Evolutionary conservation across 305 asterid genomes (phyloP), one percentile per base, ranked within the genome.

Genomic region (Solanum hybrid): DNA sequence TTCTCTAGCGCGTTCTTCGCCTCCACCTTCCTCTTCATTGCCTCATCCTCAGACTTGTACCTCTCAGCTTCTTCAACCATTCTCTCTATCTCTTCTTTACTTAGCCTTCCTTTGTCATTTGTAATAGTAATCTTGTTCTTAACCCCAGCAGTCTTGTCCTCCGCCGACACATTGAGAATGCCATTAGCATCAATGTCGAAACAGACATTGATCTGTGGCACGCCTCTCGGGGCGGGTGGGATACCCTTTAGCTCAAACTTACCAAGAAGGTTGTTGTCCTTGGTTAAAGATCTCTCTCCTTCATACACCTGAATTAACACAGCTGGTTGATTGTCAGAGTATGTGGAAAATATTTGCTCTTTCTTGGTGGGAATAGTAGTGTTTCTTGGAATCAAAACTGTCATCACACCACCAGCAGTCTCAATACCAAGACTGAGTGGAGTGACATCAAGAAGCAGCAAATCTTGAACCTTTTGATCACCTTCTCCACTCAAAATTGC

Each of bases 371-470:
- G 95, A 69, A 95, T 93, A 3, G 95, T 93, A 33, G 94, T 93
- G 92, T 93, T 93, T n/a, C 96, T 93, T 11, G 69, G 69, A 57
- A 57, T 57, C 69, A 57, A 57, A 0, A 57, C 69, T 10, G 94
- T 92, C 95, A 95, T 94, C 1, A 95, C 96, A 11, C 97, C 95
- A 24, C 95, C 95, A 4, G 94, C 94, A 8, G 95, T 94, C 71
- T 94, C 95, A 10, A 93, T 26, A 0, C 95, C 95, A 28, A 92
- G 93, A 69, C 94, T 94, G 33, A 95, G 92, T 26, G 95, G 95
- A 0, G 94, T 92, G 36, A 95, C 96, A 87, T 95, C 97, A 3
- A 93, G 93, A 2, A 94, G 94, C 13, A 92, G 87, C 74, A 94
- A 79, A 36, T 94, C 95, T 87, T 94, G 95, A 46, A 94, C 94